Evolutionary conservation across 2,329 filamentous ascomycete species (phyloP).

Genomic region (Ilyonectria mors-panacis): DNA sequence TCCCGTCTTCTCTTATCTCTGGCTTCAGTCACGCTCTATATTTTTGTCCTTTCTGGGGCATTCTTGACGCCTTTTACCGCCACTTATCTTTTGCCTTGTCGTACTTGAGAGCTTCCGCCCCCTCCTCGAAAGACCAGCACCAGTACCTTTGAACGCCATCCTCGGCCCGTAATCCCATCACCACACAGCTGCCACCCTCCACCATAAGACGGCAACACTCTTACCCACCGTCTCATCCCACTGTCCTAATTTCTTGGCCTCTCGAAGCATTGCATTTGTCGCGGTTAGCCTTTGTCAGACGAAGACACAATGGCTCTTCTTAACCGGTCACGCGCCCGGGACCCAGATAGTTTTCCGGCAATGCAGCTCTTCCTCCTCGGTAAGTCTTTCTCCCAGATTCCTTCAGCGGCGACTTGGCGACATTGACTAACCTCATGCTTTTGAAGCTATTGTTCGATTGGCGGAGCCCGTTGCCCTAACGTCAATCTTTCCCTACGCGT

Average conservation of each 20-base stretch:
- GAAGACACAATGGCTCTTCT: constrained; percentile 67
- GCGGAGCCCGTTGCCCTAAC: constrained; percentile 94
- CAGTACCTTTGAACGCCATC: constrained; percentile 8
- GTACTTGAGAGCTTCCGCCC: constrained; percentile 21
- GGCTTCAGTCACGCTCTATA: constrained; percentile 24
- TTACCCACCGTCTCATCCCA: background rate
- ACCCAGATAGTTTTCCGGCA: constrained; percentile 83
- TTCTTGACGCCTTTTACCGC: constrained; percentile 32
- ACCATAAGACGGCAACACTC: background rate
- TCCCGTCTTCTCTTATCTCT: constrained; percentile 7
- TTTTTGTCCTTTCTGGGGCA: constrained; percentile 23
- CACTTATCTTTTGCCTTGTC: constrained; percentile 14
- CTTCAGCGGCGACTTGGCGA: background rate
- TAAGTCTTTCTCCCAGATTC: constrained; percentile 59
- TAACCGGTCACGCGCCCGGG: constrained; percentile 65
- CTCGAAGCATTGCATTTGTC: constrained; percentile 54
- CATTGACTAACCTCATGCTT: constrained; percentile 35
- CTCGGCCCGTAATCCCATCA: constrained; percentile 18
- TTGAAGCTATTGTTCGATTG: constrained; percentile 87
- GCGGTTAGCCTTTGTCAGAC: constrained; percentile 60
- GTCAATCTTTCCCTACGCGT: constrained; percentile 93
- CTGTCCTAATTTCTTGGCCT: background rate
- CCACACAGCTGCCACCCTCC: background rate
- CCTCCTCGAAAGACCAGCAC: constrained; percentile 12
- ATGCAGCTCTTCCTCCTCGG: constrained; percentile 88